Evolutionary conservation across 1,284 basidiomycete genomes (phyloP).

Genomic region (Termitomyces sp.): DNA sequence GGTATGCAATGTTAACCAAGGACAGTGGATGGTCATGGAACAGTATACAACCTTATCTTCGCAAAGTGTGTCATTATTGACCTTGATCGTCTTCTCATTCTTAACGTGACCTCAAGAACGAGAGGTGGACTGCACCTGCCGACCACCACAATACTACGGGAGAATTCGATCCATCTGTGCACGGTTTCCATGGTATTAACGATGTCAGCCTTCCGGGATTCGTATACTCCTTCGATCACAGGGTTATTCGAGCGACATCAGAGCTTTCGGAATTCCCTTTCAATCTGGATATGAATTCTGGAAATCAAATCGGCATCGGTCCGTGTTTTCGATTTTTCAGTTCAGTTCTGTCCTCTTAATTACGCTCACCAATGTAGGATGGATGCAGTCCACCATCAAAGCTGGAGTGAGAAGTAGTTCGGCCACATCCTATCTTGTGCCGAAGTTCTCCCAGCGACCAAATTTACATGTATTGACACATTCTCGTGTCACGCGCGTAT

Average conservation of each 20-base stretch:
- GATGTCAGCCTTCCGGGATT: conserved; percentile 23
- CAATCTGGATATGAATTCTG: conserved; percentile 20
- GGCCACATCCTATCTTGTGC: conserved; percentile 21
- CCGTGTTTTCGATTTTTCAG: background rate
- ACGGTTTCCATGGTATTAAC: conserved; percentile 23
- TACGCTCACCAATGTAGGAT: conserved; percentile 16
- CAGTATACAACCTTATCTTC: conserved; percentile 21
- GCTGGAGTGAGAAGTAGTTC: conserved; percentile 21
- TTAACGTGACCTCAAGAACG: conserved; percentile 17
- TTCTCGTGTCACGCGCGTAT: conserved; percentile 16
- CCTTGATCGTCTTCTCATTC: background rate
- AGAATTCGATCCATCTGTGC: conserved; percentile 23
- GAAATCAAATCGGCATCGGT: conserved; percentile 18
- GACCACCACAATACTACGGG: conserved; percentile 24
- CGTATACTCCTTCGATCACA: conserved; percentile 14
- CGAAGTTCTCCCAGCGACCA: conserved; percentile 15
- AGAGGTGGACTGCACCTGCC: conserved; percentile 19
- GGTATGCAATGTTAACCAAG: conserved; percentile 20
- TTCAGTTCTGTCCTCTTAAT: background rate
- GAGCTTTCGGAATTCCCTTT: conserved; percentile 18
- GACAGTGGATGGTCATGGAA: conserved; percentile 23
- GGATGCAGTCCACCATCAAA: conserved; percentile 21
- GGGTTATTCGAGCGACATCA: conserved; percentile 16
- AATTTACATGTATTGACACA: conserved; percentile 22
- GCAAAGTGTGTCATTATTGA: conserved; percentile 13